Evolutionary conservation across 495 filamentous ascomycete genomes (phyloP), one percentile per base, ranked within the genome.

Genomic region (Penicillium subrubescens): DNA sequence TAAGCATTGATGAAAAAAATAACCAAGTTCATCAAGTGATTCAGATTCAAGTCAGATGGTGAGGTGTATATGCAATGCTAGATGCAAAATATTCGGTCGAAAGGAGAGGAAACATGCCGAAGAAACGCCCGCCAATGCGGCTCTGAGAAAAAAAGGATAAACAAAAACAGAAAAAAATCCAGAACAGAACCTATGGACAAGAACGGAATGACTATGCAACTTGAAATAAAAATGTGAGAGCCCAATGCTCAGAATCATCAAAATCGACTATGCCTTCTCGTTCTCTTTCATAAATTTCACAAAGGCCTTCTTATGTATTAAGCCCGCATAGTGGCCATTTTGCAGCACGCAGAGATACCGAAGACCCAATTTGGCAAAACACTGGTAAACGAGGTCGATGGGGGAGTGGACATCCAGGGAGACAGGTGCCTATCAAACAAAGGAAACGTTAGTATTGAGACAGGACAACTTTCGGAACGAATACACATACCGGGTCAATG

Each of bases 301-400:
- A 81, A 99, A 99, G 23, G 88, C 86, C 81, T 99, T 99, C 80
- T 97, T 99, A 77, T 99, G 95, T 27, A 96, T 92, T 80, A 99
- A 83, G 59, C 95, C 95, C 2, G 91, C 92, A 77, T 92, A 98
- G 39, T 87, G 84, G 23, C 95, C 95, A 70, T 96, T 87, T 43
- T 81, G 84, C 27, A 96, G 76, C 21, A 97, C 93, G 77, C 95
- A 98, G 48, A 99, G 88, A 75, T 97, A 98, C 60, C 95, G 83
- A 63, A 99, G 74, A 1, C 95, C 95, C 19, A 99, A 79, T 75
- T 99, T 99, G 48, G 92, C 92, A 78, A 98, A 99, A 69, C 92
- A 96, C 73, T 99, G 94, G 67, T 97, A 97, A 43, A 97, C 95
- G 57, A 98, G 74, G 74, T 99, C 94, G 83, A 99, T 95, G 2